Percentiles rank a stretch among this genome's conserved stretches.
These are phyloP conservation scores for Fragilaria crotonensis DNA, from an alignment of 108 stramenopile species.

Conservation along the genomic window DNA sequence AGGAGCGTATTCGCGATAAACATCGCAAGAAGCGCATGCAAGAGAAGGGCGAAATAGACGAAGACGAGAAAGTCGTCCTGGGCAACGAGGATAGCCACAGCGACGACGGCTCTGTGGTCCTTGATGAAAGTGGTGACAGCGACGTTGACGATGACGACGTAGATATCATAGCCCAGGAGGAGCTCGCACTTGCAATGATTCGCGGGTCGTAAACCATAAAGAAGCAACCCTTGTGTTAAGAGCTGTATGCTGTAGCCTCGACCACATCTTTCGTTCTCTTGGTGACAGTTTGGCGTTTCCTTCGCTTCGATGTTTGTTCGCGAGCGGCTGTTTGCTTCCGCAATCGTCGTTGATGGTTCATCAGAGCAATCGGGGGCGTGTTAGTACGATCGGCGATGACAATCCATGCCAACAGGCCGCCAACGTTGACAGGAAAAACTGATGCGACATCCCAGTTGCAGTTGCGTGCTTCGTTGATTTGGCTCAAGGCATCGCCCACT, in stretches of 20 bases:
- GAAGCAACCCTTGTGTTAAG: too few relatives aligned
- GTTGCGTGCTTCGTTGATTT: neutral
- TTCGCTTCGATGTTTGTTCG: constrained; percentile 8
- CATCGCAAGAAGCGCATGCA: constrained; percentile 62
- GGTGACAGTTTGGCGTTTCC: constrained; percentile 10
- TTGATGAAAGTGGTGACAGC: constrained; percentile 19
- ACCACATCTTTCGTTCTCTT: neutral
- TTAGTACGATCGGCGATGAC: constrained; percentile 18
- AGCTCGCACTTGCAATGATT: constrained; percentile 70
- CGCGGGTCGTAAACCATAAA: too few relatives aligned
- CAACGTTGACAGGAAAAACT: constrained; percentile 56
- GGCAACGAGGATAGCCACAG: constrained; percentile 6
- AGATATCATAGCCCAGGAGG: constrained; percentile 59
- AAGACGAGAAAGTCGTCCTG: constrained; percentile 10
- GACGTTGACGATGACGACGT: constrained; percentile 25
- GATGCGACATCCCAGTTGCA: constrained; percentile 1
- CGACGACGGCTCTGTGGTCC: constrained; percentile 11
- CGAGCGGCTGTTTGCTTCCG: too few relatives aligned
- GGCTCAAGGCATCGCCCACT: constrained; percentile 18
- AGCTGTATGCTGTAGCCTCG: constrained; percentile 1
- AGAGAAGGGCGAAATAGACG: constrained; percentile 42
- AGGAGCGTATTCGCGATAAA: constrained; percentile 72
- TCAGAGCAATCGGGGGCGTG: neutral
- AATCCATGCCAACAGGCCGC: constrained; percentile 54
- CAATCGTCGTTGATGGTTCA: constrained; percentile 11